These are phyloP conservation scores for Iris macrosiphon DNA, from an alignment of 106 monocot species.

Conservation along the genomic window DNA sequence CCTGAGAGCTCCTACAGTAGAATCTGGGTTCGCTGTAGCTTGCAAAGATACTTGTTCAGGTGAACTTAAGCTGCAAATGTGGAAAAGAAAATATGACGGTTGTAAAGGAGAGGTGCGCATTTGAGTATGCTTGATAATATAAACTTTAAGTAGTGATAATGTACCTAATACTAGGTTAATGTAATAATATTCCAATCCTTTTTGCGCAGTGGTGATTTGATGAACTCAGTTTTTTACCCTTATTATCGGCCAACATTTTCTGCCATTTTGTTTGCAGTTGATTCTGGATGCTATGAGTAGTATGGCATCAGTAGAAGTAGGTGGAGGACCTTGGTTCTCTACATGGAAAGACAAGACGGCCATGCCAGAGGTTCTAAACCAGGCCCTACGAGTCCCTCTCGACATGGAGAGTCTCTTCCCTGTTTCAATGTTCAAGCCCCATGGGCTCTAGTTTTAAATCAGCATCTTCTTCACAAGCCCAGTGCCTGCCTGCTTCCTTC, in stretches of 20 bases:
- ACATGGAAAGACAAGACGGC: conserved; percentile 63
- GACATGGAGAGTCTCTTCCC: conserved; percentile 69
- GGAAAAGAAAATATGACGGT: conserved; percentile 71
- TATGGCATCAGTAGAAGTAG: conserved; percentile 91
- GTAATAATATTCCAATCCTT: too few relatives aligned
- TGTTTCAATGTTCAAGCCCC: conserved; percentile 61
- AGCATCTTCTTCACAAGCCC: too few relatives aligned
- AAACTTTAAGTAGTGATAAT: too few relatives aligned
- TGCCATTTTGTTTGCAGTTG: conserved; percentile 35
- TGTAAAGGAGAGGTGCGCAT: conserved; percentile 86
- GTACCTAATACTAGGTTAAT: too few relatives aligned
- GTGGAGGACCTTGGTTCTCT: conserved; percentile 91
- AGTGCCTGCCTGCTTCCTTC: too few relatives aligned
- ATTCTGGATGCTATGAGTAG: conserved; percentile 80
- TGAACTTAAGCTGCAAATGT: conserved; percentile 70
- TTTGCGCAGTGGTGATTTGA: too few relatives aligned
- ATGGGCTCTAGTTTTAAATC: conserved; percentile 46
- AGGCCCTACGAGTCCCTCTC: conserved; percentile 41
- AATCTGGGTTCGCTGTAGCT: conserved; percentile 72
- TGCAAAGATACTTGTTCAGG: conserved; percentile 89
- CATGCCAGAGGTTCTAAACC: conserved; percentile 43
- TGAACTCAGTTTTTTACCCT: too few relatives aligned
- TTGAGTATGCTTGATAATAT: too few relatives aligned
- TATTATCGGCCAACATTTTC: not conserved
- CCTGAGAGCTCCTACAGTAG: conserved; percentile 85